These are phyloP conservation scores for Noccaea caerulescens DNA, from an alignment of 345 rosid species.

Conservation along the genomic window DNA sequence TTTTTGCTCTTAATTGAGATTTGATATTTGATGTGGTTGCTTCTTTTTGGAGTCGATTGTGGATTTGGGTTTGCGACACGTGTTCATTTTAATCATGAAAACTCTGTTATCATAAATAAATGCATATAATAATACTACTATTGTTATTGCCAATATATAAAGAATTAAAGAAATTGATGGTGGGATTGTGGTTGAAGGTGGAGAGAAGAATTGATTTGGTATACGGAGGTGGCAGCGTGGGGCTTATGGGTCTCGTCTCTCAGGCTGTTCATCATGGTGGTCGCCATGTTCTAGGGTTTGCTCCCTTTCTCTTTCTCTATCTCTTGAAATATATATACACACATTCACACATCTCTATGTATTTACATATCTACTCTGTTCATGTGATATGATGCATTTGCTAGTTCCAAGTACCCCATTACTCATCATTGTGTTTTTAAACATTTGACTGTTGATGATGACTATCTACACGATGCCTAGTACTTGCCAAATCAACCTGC, in stretches of 20 bases:
- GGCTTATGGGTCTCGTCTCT: conserved; percentile 97
- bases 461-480: conserved; percentile 34
- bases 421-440: conserved; percentile 41
- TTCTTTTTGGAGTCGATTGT: conserved; percentile 35
- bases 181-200: conserved; percentile 65
- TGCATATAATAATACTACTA: conserved; percentile 1
- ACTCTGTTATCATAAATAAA: conserved; percentile 38
- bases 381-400: conserved; percentile 33
- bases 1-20: conserved; percentile 34
- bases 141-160: not conserved
- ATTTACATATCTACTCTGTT: conserved; percentile 5
- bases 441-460: conserved; percentile 37
- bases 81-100: conserved; percentile 61
- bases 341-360: conserved; percentile 28
- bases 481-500: conserved; percentile 13
- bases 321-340: conserved; percentile 15
- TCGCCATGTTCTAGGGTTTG: conserved; percentile 98
- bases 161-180: conserved; percentile 47
- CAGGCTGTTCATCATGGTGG: conserved; percentile 99
- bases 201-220: conserved; percentile 94
- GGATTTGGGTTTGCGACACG: conserved; percentile 48
- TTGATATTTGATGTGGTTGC: conserved; percentile 44
- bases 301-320: conserved; percentile 42
- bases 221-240: conserved; percentile 98
- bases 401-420: conserved; percentile 34